A percentile compares a stretch with the other conserved stretches of the same genome.
phyloP scores from a whole-genome alignment of 1,284 basidiomycete species.

The Pseudozyma pruni region DNA sequence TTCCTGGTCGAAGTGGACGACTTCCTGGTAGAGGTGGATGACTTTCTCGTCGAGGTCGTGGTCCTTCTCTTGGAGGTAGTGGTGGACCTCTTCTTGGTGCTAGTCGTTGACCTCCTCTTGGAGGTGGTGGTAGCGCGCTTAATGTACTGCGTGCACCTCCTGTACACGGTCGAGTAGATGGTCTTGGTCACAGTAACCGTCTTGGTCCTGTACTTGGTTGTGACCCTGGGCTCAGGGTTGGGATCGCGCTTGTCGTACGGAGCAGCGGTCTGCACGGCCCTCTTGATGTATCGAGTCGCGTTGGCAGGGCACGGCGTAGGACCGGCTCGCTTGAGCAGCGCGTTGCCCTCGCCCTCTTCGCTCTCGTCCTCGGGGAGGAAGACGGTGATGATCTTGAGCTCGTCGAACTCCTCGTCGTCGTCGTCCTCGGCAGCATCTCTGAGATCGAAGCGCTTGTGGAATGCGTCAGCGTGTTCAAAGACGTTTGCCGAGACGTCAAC shows the following conservation, averaged over 20 bases:
- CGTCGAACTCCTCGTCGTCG: constrained; percentile 32
- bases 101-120: constrained; percentile 1
- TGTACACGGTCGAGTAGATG: constrained; percentile 37
- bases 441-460: neutral
- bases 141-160: constrained; percentile 27
- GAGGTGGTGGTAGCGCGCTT: constrained; percentile 6
- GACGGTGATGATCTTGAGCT: constrained; percentile 47
- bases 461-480: constrained; percentile 23
- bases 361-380: constrained; percentile 29
- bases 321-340: constrained; percentile 22
- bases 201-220: constrained; percentile 13
- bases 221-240: constrained; percentile 5
- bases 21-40: neutral
- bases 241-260: constrained; percentile 27
- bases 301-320: constrained; percentile 38
- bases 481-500: constrained; percentile 1
- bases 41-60: neutral
- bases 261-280: constrained; percentile 14
- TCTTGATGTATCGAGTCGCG: constrained; percentile 19
- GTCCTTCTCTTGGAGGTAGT: neutral
- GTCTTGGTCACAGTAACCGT: constrained; percentile 28
- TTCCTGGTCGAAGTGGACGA: neutral
- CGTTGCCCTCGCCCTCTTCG: constrained; percentile 4
- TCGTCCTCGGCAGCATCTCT: neutral
- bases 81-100: neutral